Evolutionary conservation across 106 monocot genomes (phyloP).

Genomic region (Xerophyta viscosa): DNA sequence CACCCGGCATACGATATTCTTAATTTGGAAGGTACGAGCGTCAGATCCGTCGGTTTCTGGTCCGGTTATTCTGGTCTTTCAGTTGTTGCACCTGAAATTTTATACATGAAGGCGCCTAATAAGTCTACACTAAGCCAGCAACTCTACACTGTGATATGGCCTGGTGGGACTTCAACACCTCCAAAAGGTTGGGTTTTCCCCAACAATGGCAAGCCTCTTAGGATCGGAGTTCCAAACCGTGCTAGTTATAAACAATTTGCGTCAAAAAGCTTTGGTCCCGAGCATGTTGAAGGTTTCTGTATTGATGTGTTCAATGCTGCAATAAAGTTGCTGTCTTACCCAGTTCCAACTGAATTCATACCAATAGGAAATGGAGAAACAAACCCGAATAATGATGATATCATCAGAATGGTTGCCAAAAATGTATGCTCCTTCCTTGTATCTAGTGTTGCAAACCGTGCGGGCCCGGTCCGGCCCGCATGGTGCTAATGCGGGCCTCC

Average conservation of each 20-base stretch:
- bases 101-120: constrained; percentile 8
- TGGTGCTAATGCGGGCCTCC: no score
- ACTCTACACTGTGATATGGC: constrained; percentile 31
- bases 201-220: constrained; percentile 28
- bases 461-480: no score
- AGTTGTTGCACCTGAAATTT: constrained; percentile 23
- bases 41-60: constrained; percentile 29
- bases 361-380: constrained; percentile 28
- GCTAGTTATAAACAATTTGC: constrained; percentile 27
- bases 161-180: constrained; percentile 19
- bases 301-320: constrained; percentile 46
- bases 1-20: constrained; percentile 34
- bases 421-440: constrained; percentile 17
- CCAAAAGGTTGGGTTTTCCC: constrained; percentile 47
- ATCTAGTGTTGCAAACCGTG: no score
- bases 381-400: constrained; percentile 32
- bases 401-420: constrained; percentile 27
- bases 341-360: constrained; percentile 20
- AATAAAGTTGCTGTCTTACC: constrained; percentile 24
- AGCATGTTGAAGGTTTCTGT: constrained; percentile 19
- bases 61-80: constrained; percentile 32
- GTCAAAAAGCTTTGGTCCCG: constrained; percentile 11
- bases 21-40: constrained; percentile 20
- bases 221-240: constrained; percentile 37
- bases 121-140: constrained; percentile 16